These are phyloP conservation scores for Penicillium rolfsii DNA, from an alignment of 2,329 filamentous ascomycete species.

Conservation along the genomic window DNA sequence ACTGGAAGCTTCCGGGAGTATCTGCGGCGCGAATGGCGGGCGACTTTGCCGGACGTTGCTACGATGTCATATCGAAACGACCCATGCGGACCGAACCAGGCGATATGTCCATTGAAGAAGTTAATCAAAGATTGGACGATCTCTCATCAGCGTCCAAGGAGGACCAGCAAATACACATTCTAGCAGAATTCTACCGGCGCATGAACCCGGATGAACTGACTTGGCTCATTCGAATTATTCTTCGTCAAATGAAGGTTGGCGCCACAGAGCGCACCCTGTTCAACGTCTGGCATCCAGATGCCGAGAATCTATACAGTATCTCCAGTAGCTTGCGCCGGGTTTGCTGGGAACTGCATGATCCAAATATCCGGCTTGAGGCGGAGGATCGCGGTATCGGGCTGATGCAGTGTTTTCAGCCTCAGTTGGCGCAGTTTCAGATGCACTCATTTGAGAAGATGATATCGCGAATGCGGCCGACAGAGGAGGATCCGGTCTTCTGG, in stretches of 20 bases:
- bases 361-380: conserved; percentile 70
- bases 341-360: conserved; percentile 89
- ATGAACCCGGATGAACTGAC: conserved; percentile 94
- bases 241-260: conserved; percentile 74
- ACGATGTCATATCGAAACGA: conserved; percentile 81
- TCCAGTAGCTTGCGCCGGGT: conserved; percentile 88
- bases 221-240: conserved; percentile 92
- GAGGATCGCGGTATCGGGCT: conserved; percentile 75
- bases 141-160: conserved; percentile 77
- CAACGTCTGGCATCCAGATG: conserved; percentile 78
- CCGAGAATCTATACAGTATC: conserved; percentile 79
- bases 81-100: conserved; percentile 74
- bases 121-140: conserved; percentile 82
- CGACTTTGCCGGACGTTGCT: conserved; percentile 89
- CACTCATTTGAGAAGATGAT: conserved; percentile 81
- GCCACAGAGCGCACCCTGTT: conserved; percentile 90
- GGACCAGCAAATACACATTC: conserved; percentile 78
- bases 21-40: conserved; percentile 71
- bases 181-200: conserved; percentile 79
- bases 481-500: conserved; percentile 81
- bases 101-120: conserved; percentile 82
- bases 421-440: conserved; percentile 90
- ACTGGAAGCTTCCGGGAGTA: conserved; percentile 88
- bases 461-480: conserved; percentile 64
- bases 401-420: conserved; percentile 96